These are phyloP conservation scores for Colletotrichum costaricense DNA, from an alignment of 2,329 filamentous ascomycete genomes.

Conservation along the genomic window DNA sequence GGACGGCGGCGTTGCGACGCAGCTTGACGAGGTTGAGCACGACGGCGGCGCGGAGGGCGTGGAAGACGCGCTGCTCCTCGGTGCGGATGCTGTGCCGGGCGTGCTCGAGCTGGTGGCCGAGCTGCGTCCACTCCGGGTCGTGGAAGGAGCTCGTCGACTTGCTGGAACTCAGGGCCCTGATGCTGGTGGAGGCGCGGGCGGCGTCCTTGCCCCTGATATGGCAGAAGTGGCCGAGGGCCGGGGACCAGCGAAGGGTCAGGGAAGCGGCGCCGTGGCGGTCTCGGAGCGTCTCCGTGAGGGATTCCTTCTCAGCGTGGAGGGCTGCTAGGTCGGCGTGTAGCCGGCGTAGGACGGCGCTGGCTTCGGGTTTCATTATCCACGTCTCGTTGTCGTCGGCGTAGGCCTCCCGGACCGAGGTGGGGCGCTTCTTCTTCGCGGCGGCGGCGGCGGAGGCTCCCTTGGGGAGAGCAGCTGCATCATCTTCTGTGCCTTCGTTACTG, in stretches of 20 bases:
- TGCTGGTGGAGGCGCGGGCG: slow-evolving; percentile 48
- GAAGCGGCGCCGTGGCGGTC: slow-evolving; percentile 69
- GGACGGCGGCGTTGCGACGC: slow-evolving; percentile 87
- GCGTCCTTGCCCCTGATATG: slow-evolving; percentile 88
- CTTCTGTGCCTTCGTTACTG: slow-evolving; percentile 71
- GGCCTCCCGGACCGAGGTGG: slow-evolving; percentile 62
- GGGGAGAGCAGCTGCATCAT: slow-evolving; percentile 65
- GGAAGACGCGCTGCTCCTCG: slow-evolving; percentile 87
- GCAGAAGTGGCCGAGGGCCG: slow-evolving; percentile 88
- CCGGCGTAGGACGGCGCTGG: slow-evolving; percentile 72
- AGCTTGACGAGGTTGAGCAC: slow-evolving; percentile 86
- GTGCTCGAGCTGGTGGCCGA: slow-evolving; percentile 85
- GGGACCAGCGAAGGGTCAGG: slow-evolving; percentile 86
- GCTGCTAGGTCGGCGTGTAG: slow-evolving; percentile 76
- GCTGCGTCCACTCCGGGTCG: slow-evolving; percentile 82
- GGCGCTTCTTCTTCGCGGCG: slow-evolving; percentile 53
- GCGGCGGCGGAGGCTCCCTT: slow-evolving; percentile 49
- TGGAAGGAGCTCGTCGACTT: slow-evolving; percentile 90
- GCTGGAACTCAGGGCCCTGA: slow-evolving; percentile 77
- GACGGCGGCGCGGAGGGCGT: slow-evolving; percentile 78
- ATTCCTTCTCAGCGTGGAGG: slow-evolving; percentile 69
- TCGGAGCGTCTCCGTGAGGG: slow-evolving; percentile 71
- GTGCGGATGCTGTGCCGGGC: slow-evolving; percentile 80
- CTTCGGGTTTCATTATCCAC: slow-evolving; percentile 75
- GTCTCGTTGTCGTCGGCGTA: slow-evolving; percentile 70